A percentile compares a stretch with the other conserved stretches of the same genome.
These are phyloP conservation scores for Xylariaceae sp. DNA, from an alignment of 2,329 filamentous ascomycete species.

Conservation along the genomic window DNA sequence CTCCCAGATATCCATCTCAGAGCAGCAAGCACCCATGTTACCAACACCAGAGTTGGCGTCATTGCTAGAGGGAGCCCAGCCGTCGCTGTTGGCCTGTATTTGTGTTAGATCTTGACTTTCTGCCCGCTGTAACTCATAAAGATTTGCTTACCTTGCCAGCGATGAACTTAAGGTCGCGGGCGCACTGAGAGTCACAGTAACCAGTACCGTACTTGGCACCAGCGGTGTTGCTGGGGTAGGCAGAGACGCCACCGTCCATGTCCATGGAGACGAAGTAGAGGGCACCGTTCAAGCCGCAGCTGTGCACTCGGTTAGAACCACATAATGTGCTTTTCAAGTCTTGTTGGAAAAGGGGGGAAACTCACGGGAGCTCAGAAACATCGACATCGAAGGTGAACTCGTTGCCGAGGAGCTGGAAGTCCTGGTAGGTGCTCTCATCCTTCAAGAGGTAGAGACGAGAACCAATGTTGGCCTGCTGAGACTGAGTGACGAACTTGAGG, in stretches of 20 bases:
- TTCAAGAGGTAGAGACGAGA: slow-evolving; percentile 54
- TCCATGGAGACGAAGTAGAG: slow-evolving; percentile 55
- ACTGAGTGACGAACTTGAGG: slow-evolving; percentile 48
- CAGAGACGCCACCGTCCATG: slow-evolving; percentile 44
- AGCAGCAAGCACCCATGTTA: slow-evolving; percentile 48
- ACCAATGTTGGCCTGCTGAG: slow-evolving; percentile 35
- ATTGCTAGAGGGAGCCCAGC: slow-evolving; percentile 42
- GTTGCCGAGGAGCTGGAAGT: slow-evolving; percentile 52
- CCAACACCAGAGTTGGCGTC: slow-evolving; percentile 47
- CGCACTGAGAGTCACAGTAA: slow-evolving; percentile 48
- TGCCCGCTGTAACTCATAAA: not conserved
- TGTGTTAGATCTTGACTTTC: not conserved
- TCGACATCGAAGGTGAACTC: slow-evolving; percentile 63
- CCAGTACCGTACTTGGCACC: slow-evolving; percentile 53
- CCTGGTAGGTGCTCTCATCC: slow-evolving; percentile 50
- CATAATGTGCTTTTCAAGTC: not conserved
- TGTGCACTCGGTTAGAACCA: slow-evolving; percentile 6
- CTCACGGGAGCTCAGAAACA: slow-evolving; percentile 46
- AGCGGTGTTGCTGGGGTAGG: slow-evolving; percentile 41
- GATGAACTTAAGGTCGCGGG: slow-evolving; percentile 47
- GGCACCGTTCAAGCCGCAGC: slow-evolving; percentile 59
- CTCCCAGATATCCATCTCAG: slow-evolving; percentile 59
- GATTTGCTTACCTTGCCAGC: slow-evolving; percentile 34
- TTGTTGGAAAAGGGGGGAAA: not conserved
- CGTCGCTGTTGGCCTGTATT: slow-evolving; percentile 39